phyloP scores from a whole-genome alignment of 78 protist species.

The Trichosphaerium sp. region DNA sequence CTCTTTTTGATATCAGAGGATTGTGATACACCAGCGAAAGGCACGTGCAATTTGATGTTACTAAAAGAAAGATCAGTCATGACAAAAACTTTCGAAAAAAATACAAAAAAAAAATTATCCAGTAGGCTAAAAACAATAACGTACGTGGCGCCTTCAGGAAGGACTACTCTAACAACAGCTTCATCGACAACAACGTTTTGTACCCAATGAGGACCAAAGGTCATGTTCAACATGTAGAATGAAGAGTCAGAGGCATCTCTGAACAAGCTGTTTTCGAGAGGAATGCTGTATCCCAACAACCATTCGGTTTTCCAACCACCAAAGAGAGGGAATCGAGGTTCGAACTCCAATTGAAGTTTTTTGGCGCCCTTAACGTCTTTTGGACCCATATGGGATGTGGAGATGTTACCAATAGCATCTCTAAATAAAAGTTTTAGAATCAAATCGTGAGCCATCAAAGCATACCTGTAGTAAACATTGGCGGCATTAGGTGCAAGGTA shows the following conservation, averaged over 20 bases:
- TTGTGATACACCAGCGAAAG: constrained; percentile 21
- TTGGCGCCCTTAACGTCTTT: constrained; percentile 1
- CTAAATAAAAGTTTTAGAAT: no score
- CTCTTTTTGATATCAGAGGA: constrained; percentile 10
- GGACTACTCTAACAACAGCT: constrained; percentile 28
- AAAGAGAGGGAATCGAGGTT: constrained; percentile 72
- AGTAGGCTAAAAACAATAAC: neutral
- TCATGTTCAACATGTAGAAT: constrained; percentile 13
- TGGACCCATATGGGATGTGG: constrained; percentile 40
- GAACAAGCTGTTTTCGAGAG: constrained; percentile 35
- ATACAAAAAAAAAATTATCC: neutral
- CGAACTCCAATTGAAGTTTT: constrained; percentile 16
- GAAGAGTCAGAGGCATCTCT: neutral
- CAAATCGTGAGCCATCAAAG: no score
- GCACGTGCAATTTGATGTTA: constrained; percentile 18
- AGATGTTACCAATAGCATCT: constrained; percentile 81
- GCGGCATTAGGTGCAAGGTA: constrained; percentile 50
- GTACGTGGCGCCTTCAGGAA: constrained; percentile 71
- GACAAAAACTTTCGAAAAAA: neutral
- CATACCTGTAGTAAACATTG: constrained; percentile 78
- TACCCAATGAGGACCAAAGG: constrained; percentile 22
- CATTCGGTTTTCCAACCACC: constrained; percentile 78
- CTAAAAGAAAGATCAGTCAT: constrained; percentile 3
- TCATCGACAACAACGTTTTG: constrained; percentile 34
- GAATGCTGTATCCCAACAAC: constrained; percentile 70